Evolutionary conservation across 2,329 filamentous ascomycete genomes (phyloP).

Genomic region (Neospermospora avenae): DNA sequence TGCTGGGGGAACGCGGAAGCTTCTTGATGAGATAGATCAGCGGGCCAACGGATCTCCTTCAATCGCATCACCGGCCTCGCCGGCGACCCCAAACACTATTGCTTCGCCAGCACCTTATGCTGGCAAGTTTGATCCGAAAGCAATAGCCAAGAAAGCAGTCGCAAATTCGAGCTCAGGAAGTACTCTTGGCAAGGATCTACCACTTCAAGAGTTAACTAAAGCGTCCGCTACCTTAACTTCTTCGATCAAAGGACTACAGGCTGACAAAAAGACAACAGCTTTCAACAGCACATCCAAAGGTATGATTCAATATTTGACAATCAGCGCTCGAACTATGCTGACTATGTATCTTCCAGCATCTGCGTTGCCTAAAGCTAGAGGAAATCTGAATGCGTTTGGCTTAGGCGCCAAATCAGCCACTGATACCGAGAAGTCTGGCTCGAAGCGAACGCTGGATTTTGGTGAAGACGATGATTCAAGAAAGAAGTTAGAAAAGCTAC

Average conservation of each 20-base stretch:
- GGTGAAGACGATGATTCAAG: slow-evolving; percentile 84
- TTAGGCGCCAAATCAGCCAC: slow-evolving; percentile 64
- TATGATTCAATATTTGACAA: slow-evolving; percentile 27
- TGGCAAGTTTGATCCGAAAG: slow-evolving; percentile 84
- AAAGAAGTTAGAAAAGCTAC: slow-evolving; percentile 88
- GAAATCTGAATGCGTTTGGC: slow-evolving; percentile 81
- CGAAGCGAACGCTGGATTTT: slow-evolving; percentile 76
- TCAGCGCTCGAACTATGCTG: slow-evolving; percentile 13
- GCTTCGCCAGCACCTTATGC: slow-evolving; percentile 60
- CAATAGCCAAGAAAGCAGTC: slow-evolving; percentile 75
- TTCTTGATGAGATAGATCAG: slow-evolving; percentile 71
- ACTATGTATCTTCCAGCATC: slow-evolving; percentile 36
- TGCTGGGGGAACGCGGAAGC: slow-evolving; percentile 60
- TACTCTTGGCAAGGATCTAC: slow-evolving; percentile 53
- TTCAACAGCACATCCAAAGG: slow-evolving; percentile 40
- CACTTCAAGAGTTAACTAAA: slow-evolving; percentile 46
- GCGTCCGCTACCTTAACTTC: slow-evolving; percentile 41
- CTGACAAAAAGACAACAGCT: slow-evolving; percentile 42
- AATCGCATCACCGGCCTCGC: slow-evolving; percentile 50
- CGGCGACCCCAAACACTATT: slow-evolving; percentile 44
- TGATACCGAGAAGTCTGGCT: slow-evolving; percentile 63
- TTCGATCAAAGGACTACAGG: slow-evolving; percentile 38
- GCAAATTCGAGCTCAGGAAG: slow-evolving; percentile 53
- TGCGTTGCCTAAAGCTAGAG: slow-evolving; percentile 62
- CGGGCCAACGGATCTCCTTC: slow-evolving; percentile 49